A percentile compares a stretch with the other conserved stretches of the same genome.
Conservation (phyloP, 1,139 yeast species). For the Suhomyces yuchorum region DNA sequence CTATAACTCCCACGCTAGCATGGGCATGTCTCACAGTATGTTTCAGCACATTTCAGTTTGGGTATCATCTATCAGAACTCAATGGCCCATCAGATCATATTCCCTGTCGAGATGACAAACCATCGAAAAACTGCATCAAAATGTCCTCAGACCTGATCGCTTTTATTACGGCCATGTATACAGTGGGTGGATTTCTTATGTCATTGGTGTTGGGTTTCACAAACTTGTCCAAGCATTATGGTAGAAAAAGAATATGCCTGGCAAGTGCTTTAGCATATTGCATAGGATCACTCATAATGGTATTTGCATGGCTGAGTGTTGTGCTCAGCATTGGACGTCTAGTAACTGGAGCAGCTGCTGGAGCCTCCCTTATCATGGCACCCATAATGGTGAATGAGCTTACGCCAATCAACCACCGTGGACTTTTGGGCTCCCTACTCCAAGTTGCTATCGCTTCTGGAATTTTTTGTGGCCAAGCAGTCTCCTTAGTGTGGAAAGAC, state of each 20-base stretch:
- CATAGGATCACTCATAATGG: slow-evolving; percentile 33
- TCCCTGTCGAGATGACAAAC: slow-evolving; percentile 40
- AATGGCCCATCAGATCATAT: slow-evolving; percentile 77
- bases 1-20: slow-evolving; percentile 31
- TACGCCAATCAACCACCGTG: slow-evolving; percentile 42
- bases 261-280: slow-evolving; percentile 28
- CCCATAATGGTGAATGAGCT: slow-evolving; percentile 43
- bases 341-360: slow-evolving; percentile 41
- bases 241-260: slow-evolving; percentile 31
- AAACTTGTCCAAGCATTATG: slow-evolving; percentile 26
- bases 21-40: slow-evolving; percentile 54
- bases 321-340: slow-evolving; percentile 33
- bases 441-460: slow-evolving; percentile 43
- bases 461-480: slow-evolving; percentile 35
- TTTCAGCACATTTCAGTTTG: slow-evolving; percentile 80
- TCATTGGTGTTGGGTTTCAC: slow-evolving; percentile 37
- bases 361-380: slow-evolving; percentile 39
- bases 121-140: slow-evolving; percentile 32
- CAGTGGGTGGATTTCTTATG: slow-evolving; percentile 40
- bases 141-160: slow-evolving; percentile 28
- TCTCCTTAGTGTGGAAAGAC: slow-evolving; percentile 36
- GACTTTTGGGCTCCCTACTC: slow-evolving; percentile 39
- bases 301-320: slow-evolving; percentile 23
- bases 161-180: slow-evolving; percentile 38
- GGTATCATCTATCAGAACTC: slow-evolving; percentile 86